Percentiles rank a stretch among this genome's conserved stretches.
These are phyloP conservation scores for Paspalum notatum DNA, from an alignment of 176 grass and related monocot genomes.

Conservation along the genomic window DNA sequence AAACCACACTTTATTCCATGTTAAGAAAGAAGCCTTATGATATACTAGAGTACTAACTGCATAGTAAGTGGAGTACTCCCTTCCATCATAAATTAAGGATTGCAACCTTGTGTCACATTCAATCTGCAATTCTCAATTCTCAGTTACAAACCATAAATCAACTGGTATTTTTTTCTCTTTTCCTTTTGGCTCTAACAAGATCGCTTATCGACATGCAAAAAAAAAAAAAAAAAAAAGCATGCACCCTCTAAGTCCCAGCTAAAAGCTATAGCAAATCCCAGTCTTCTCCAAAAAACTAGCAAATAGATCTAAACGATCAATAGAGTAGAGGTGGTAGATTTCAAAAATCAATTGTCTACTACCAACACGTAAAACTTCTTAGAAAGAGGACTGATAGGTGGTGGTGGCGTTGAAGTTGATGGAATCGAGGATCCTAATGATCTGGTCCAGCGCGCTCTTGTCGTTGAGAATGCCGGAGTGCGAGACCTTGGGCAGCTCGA, in stretches of 20 bases:
- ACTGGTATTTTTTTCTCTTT: background rate
- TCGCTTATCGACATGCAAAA: background rate
- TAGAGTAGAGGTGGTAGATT: background rate
- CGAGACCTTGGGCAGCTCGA: conserved; percentile 63
- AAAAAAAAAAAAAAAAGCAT: conserved; percentile 6
- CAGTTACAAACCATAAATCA: background rate
- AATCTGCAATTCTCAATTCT: background rate
- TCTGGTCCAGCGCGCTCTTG: conserved; percentile 54
- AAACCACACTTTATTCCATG: conserved; percentile 28
- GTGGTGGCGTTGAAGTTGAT: conserved; percentile 56
- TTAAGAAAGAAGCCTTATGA: background rate
- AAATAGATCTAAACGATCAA: background rate
- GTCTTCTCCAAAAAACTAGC: too few species aligned
- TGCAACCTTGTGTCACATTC: background rate
- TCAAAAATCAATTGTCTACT: background rate
- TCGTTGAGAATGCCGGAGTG: conserved; percentile 75
- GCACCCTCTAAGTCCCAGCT: background rate
- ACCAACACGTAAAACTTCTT: background rate
- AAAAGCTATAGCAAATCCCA: background rate
- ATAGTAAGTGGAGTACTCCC: too few species aligned
- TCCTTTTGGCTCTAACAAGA: background rate
- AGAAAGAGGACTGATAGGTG: background rate
- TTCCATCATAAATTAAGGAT: too few species aligned
- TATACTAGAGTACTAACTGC: background rate
- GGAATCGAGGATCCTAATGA: conserved; percentile 52